Evolutionary conservation across 352 stramenopile species (phyloP).

Genomic region (Phytophthora pistaciae): DNA sequence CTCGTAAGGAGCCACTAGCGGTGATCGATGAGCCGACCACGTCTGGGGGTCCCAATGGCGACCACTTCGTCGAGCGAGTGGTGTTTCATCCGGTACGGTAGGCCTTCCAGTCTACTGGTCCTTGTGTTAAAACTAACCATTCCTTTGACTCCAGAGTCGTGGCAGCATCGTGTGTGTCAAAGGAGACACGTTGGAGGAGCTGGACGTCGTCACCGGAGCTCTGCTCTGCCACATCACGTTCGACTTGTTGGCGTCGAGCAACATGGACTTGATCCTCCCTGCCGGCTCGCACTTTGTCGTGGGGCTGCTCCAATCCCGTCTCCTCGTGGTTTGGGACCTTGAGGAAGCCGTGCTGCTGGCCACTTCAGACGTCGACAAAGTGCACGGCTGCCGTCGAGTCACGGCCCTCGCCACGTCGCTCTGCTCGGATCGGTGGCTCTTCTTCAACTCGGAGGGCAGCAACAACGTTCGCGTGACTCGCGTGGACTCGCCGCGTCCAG

Average conservation of each 20-base stretch:
- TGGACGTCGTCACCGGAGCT: conserved; percentile 64
- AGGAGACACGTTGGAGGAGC: conserved; percentile 63
- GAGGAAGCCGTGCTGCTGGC: conserved; percentile 65
- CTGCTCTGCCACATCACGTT: conserved; percentile 71
- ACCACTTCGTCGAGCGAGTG: conserved; percentile 33
- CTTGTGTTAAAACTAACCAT: not conserved
- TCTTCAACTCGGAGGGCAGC: conserved; percentile 79
- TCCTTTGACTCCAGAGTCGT: conserved; percentile 36
- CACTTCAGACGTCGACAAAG: conserved; percentile 70
- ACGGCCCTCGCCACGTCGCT: conserved; percentile 61
- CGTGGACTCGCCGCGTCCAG: conserved; percentile 54
- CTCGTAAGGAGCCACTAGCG: conserved; percentile 30
- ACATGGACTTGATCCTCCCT: conserved; percentile 60
- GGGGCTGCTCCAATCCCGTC: conserved; percentile 61
- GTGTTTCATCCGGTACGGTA: conserved; percentile 48
- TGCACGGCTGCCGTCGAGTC: conserved; percentile 59
- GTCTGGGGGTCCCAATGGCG: conserved; percentile 6
- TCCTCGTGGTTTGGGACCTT: conserved; percentile 74
- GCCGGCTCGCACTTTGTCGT: conserved; percentile 60
- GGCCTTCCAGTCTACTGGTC: not conserved
- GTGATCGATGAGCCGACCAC: conserved; percentile 35
- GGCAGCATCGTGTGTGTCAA: conserved; percentile 64
- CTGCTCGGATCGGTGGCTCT: conserved; percentile 68
- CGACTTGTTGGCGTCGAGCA: conserved; percentile 55
- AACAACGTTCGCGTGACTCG: conserved; percentile 74